These are phyloP conservation scores for Podila epigama DNA, from an alignment of 192 early-diverging fungal species.

Conservation along the genomic window DNA sequence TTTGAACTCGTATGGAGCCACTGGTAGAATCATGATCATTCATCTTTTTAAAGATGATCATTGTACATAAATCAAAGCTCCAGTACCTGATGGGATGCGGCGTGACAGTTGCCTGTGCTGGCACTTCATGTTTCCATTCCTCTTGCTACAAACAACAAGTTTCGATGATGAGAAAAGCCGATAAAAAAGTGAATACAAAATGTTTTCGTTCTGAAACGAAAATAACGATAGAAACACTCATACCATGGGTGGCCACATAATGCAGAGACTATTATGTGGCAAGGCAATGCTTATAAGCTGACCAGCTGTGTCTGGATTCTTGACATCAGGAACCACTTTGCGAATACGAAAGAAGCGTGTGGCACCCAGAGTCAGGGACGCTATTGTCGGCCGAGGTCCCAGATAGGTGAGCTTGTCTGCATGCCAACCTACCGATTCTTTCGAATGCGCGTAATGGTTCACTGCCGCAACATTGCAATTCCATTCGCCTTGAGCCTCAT, in stretches of 20 bases:
- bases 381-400: conserved; percentile 51
- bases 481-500: conserved; percentile 49
- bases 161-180: background rate
- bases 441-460: conserved; percentile 51
- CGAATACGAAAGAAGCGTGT: conserved; percentile 54
- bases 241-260: conserved; percentile 56
- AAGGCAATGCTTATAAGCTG: conserved; percentile 48
- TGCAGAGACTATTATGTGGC: conserved; percentile 52
- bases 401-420: conserved; percentile 52
- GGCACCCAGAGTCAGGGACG: conserved; percentile 49
- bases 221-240: background rate
- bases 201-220: background rate
- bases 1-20: too few species aligned
- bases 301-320: conserved; percentile 31
- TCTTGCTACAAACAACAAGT: conserved; percentile 17
- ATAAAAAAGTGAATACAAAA: background rate
- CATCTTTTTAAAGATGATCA: background rate
- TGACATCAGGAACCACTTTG: conserved; percentile 39
- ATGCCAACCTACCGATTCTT: conserved; percentile 55
- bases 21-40: too few species aligned
- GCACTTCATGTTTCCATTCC: conserved; percentile 54
- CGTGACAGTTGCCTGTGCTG: conserved; percentile 29
- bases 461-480: conserved; percentile 52
- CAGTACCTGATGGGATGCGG: conserved; percentile 43
- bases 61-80: background rate